A percentile compares a stretch with the other conserved stretches of the same genome.
These are phyloP conservation scores for Pseudohalonectria lignicola DNA, from an alignment of 2,329 filamentous ascomycete species.

Conservation along the genomic window DNA sequence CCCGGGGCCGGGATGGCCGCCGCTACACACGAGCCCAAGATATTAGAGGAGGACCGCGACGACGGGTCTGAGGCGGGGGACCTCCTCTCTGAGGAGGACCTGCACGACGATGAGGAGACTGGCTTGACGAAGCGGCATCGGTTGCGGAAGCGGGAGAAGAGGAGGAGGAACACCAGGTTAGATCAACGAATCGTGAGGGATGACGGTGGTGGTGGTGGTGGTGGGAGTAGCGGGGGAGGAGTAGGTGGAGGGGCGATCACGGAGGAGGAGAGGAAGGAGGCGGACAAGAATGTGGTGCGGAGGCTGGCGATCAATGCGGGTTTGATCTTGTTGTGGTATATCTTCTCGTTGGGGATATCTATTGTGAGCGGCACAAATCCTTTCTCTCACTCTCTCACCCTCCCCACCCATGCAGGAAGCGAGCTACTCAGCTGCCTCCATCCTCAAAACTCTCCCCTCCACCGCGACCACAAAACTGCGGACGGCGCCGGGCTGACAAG, in stretches of 20 bases:
- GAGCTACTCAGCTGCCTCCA: too few relatives aligned
- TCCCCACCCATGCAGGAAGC: too few relatives aligned
- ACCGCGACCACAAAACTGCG: not conserved
- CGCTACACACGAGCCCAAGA: slow-evolving; percentile 29
- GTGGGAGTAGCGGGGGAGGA: slow-evolving; percentile 1
- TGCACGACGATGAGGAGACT: slow-evolving; percentile 81
- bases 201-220: slow-evolving; percentile 12
- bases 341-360: slow-evolving; percentile 88
- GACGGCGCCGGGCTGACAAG: slow-evolving; percentile 13
- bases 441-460: too few relatives aligned
- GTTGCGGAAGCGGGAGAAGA: slow-evolving; percentile 54
- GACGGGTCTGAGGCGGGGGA: slow-evolving; percentile 23
- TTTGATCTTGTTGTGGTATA: slow-evolving; percentile 79
- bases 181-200: slow-evolving; percentile 58
- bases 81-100: slow-evolving; percentile 58
- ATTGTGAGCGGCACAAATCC: too few relatives aligned
- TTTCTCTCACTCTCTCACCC: not conserved
- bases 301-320: slow-evolving; percentile 61
- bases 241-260: slow-evolving; percentile 29
- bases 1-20: slow-evolving; percentile 14
- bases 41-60: slow-evolving; percentile 23
- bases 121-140: slow-evolving; percentile 68
- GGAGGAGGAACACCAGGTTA: slow-evolving; percentile 54
- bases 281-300: slow-evolving; percentile 61
- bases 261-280: slow-evolving; percentile 63